Base-by-base conservation (phyloP, 1,139 yeast genomes). In the Hansenula anomala region DNA sequence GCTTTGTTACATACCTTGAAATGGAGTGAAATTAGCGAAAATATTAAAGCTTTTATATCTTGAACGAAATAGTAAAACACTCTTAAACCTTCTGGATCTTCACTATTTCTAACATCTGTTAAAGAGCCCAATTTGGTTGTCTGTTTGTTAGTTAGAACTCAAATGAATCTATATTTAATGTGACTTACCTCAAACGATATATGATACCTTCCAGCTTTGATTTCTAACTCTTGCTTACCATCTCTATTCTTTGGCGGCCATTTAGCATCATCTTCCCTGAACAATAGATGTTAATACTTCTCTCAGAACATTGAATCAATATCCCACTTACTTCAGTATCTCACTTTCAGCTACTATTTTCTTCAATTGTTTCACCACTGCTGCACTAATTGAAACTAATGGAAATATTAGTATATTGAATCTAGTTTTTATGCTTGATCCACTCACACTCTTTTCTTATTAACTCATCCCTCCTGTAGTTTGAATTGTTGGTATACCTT, bases 401-500 rank as follows among this genome's bases (percentile, higher is more conserved):
- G n/a, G n/a, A 30, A n/a, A 30, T 22, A 30, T 30, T 30, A 30
- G 32, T 20, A 14, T n/a, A 3, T 13, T 9, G n/a, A 12, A 20
- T 18, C 16, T 5, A 12, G 6, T 11, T 13, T 5, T 5, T 12
- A 4, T 12, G 16, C 33, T n/a, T 23, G 9, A 4, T 20, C 26
- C 11, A 36, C 55, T 31, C 39, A 47, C 59, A 55, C 34, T 64
- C 64, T 50, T 69, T 69, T 30, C 61, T 56, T 39, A 71, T 70
- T 39, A 64, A 40, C 8, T 66, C 62, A 39, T 70, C 75, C 35
- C 65, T 59, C 43, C 74, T 56, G 42, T 71, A 71, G 43, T 68
- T 67, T 2, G 75, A 65, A 45, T 67, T 69, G 44, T 71, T 71
- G 11, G 73, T 71, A 44, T 71, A 71, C 31, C 71, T 57, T 30